These are phyloP conservation scores for Dactylellina sp. DNA, from an alignment of 2,329 filamentous ascomycete species.

Conservation along the genomic window DNA sequence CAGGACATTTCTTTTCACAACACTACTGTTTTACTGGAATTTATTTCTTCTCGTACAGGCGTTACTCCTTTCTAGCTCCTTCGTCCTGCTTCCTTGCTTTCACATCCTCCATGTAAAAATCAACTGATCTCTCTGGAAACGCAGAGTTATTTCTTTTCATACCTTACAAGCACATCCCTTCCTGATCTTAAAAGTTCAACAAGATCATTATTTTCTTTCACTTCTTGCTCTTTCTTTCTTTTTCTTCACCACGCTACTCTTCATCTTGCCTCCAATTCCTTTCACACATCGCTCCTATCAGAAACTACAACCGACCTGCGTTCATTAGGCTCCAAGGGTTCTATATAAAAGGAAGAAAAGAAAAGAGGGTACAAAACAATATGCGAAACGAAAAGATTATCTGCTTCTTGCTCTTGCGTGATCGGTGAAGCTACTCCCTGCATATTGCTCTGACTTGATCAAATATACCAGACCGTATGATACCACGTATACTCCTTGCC, in stretches of 20 bases:
- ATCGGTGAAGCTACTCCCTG: slow-evolving; percentile 39
- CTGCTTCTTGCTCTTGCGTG: slow-evolving; percentile 46
- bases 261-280: slow-evolving; percentile 21
- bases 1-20: slow-evolving; percentile 34
- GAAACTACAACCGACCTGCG: slow-evolving; percentile 44
- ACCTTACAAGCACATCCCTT: slow-evolving; percentile 29
- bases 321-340: slow-evolving; percentile 57
- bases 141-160: slow-evolving; percentile 33
- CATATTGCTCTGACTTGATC: not conserved
- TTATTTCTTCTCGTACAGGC: slow-evolving; percentile 30
- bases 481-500: slow-evolving; percentile 19
- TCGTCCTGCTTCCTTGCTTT: slow-evolving; percentile 30
- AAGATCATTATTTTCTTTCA: slow-evolving; percentile 6
- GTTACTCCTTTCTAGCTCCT: slow-evolving; percentile 30
- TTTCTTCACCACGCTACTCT: slow-evolving; percentile 9
- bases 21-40: slow-evolving; percentile 8
- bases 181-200: slow-evolving; percentile 10
- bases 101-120: slow-evolving; percentile 28
- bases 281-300: slow-evolving; percentile 18
- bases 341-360: slow-evolving; percentile 38
- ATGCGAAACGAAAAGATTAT: slow-evolving; percentile 41
- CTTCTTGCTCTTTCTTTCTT: slow-evolving; percentile 4
- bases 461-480: slow-evolving; percentile 20
- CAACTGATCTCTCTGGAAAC: slow-evolving; percentile 42
- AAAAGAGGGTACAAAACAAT: slow-evolving; percentile 26